phyloP scores from a whole-genome alignment of 441 rosid species.

The Euphorbia celastroides region DNA sequence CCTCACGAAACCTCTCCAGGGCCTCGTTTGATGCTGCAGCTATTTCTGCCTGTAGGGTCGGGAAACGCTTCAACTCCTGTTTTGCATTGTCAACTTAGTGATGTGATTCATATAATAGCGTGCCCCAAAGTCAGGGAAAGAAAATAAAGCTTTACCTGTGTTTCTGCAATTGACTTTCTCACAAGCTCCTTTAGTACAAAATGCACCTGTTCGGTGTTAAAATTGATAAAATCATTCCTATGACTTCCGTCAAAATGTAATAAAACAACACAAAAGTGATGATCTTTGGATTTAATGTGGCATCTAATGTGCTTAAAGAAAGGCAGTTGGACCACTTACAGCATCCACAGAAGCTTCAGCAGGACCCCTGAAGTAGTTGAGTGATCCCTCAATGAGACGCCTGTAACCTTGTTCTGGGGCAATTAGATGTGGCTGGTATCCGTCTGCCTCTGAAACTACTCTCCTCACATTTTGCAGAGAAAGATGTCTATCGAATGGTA shows the following conservation, averaged over 20 bases:
- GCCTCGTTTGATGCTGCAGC: conserved; percentile 64
- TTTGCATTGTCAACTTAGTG: neutral
- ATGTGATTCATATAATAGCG: neutral
- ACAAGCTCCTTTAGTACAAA: conserved; percentile 76
- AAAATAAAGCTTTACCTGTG: conserved; percentile 41
- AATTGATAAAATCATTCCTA: conserved; percentile 10
- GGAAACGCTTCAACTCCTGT: conserved; percentile 78
- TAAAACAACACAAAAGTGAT: neutral
- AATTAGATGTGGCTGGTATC: conserved; percentile 89
- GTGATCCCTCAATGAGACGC: conserved; percentile 66
- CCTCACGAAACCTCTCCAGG: conserved; percentile 69
- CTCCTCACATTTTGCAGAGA: conserved; percentile 73
- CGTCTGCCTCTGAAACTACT: conserved; percentile 92
- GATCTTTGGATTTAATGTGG: neutral
- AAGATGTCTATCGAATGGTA: conserved; percentile 88
- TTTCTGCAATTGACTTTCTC: conserved; percentile 71
- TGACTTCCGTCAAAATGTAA: neutral
- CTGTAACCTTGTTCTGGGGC: conserved; percentile 96
- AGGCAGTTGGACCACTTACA: conserved; percentile 40
- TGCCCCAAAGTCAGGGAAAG: neutral
- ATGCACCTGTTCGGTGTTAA: conserved; percentile 46
- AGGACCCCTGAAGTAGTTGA: conserved; percentile 77
- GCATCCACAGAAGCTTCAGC: conserved; percentile 94
- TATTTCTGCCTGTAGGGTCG: conserved; percentile 65
- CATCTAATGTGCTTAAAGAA: neutral